Evolutionary conservation across 2,329 filamentous ascomycete species (phyloP).

Genomic region (Mariannaea sp.): DNA sequence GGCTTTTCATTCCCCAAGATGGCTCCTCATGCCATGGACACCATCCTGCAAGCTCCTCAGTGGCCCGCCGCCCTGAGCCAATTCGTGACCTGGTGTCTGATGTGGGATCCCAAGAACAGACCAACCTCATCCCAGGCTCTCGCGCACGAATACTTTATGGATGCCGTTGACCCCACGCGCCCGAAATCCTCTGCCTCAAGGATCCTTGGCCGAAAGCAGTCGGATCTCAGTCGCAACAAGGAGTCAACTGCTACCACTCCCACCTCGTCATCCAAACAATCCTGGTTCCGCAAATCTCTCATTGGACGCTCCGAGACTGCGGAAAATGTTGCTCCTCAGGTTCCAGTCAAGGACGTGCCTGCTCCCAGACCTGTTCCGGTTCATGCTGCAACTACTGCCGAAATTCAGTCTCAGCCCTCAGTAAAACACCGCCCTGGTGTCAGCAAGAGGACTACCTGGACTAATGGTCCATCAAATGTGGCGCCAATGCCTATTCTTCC

Average conservation of each 20-base stretch:
- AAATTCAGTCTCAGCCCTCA: conserved; percentile 38
- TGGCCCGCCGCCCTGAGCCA: conserved; percentile 88
- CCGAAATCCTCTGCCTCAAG: conserved; percentile 89
- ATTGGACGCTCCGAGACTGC: conserved; percentile 77
- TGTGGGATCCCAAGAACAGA: conserved; percentile 95
- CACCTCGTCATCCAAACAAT: conserved; percentile 78
- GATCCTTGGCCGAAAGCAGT: conserved; percentile 87
- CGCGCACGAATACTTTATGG: conserved; percentile 90
- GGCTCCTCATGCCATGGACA: conserved; percentile 96
- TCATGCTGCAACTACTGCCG: conserved; percentile 47
- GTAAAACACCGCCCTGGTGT: conserved; percentile 51
- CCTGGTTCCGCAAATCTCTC: conserved; percentile 95
- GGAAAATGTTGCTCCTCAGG: conserved; percentile 59
- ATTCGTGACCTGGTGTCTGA: conserved; percentile 97
- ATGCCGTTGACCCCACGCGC: conserved; percentile 87
- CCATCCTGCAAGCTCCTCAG: conserved; percentile 84
- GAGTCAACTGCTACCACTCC: conserved; percentile 61
- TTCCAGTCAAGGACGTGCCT: conserved; percentile 52
- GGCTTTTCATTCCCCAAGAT: conserved; percentile 99
- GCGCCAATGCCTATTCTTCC: conserved; percentile 96
- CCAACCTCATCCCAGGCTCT: conserved; percentile 94
- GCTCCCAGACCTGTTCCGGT: conserved; percentile 53
- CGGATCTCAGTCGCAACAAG: conserved; percentile 74
- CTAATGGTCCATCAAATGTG: conserved; percentile 76
- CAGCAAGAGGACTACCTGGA: conserved; percentile 91